Percentiles rank a stretch among this genome's conserved stretches.
Evolutionary conservation across 352 stramenopile species (phyloP).

Genomic region (Pythium periplocum): DNA sequence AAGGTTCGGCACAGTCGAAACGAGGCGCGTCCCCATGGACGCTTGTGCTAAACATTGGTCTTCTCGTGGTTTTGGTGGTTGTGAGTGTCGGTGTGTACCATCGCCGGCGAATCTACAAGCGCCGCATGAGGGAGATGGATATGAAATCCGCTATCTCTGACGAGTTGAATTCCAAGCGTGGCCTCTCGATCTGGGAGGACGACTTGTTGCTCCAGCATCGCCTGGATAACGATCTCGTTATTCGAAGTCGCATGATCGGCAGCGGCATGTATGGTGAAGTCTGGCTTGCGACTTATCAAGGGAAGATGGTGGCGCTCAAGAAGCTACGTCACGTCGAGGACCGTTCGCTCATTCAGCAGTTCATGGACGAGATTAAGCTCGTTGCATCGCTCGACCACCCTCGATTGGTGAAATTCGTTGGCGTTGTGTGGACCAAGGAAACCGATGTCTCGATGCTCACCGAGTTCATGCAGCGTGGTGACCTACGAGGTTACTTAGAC

Average conservation of each 20-base stretch:
- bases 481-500: slow-evolving; percentile 13
- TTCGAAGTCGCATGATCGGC: slow-evolving; percentile 3
- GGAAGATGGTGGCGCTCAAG: slow-evolving; percentile 7
- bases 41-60: background rate
- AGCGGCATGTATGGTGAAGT: slow-evolving; percentile 19
- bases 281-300: slow-evolving; percentile 17
- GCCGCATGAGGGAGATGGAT: too few relatives aligned
- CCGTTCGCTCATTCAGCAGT: slow-evolving; percentile 4
- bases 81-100: background rate
- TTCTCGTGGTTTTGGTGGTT: background rate
- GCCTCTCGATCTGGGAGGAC: slow-evolving; percentile 9
- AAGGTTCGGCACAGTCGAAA: background rate
- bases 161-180: background rate
- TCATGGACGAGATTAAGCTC: slow-evolving; percentile 19
- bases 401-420: slow-evolving; percentile 14
- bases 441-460: slow-evolving; percentile 16
- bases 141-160: background rate
- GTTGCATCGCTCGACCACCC: slow-evolving; percentile 10
- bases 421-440: slow-evolving; percentile 27
- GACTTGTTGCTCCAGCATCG: slow-evolving; percentile 7
- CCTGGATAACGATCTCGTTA: slow-evolving; percentile 7
- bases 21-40: background rate
- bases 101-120: too few relatives aligned
- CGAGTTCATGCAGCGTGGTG: slow-evolving; percentile 25
- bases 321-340: slow-evolving; percentile 2